These are phyloP conservation scores for Pilasporangium apinafurcum DNA, from an alignment of 352 stramenopile genomes.

Conservation along the genomic window DNA sequence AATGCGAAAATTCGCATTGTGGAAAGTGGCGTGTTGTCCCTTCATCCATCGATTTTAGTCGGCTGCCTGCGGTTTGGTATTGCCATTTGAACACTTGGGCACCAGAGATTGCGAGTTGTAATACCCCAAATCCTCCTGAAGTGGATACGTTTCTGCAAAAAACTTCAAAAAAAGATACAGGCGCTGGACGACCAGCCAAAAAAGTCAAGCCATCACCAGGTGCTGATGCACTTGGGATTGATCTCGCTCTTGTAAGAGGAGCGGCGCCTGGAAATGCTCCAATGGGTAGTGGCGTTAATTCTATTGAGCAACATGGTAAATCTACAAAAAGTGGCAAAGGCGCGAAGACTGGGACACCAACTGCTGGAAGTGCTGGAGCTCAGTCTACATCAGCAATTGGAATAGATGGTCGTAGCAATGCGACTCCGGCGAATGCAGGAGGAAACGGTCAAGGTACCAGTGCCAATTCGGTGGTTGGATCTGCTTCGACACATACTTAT, in stretches of 20 bases:
- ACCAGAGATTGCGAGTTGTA: constrained; percentile 64
- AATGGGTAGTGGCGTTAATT: background rate
- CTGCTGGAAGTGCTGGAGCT: too few species aligned
- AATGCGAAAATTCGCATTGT: constrained; percentile 92
- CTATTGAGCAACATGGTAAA: too few species aligned
- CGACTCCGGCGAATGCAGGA: too few species aligned
- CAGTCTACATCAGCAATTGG: background rate
- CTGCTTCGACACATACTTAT: background rate
- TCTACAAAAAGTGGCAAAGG: constrained; percentile 3
- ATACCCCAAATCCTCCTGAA: constrained; percentile 57
- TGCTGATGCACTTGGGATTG: constrained; percentile 5
- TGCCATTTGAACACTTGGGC: constrained; percentile 80
- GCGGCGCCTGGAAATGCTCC: background rate
- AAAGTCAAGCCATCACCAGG: constrained; percentile 23
- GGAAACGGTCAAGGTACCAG: too few species aligned
- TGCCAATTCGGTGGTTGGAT: too few species aligned
- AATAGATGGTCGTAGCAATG: too few species aligned
- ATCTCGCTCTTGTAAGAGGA: too few species aligned
- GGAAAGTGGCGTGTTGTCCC: constrained; percentile 94
- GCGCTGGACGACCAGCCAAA: constrained; percentile 32
- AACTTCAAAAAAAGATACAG: constrained; percentile 45
- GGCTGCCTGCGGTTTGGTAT: constrained; percentile 88
- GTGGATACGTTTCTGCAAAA: constrained; percentile 68
- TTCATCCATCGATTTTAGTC: constrained; percentile 81
- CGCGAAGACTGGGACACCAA: constrained; percentile 2